Evolutionary conservation across 1,284 basidiomycete species (phyloP), one percentile per base, ranked within the genome.

Genomic region (Takashimella tepidaria): DNA sequence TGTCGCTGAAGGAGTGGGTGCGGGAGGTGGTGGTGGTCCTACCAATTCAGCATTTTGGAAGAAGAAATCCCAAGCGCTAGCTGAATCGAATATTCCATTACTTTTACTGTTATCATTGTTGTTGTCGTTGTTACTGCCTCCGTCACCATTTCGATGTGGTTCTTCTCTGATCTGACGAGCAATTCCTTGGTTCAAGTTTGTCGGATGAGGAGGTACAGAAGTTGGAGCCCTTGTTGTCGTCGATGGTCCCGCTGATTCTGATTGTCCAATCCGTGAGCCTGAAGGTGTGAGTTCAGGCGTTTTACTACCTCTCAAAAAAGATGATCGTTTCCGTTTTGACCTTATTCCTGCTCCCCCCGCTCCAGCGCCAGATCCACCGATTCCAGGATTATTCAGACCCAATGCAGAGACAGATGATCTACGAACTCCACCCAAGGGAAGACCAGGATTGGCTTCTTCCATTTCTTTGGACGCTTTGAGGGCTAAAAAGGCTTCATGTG

Each of bases 401-500:
- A 21, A 31, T 37, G 47, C 51, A 10, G 53, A 37, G 13, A 44
- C 40, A 21, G 47, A 21, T 40, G 58, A 41, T 3, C 61, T 60
- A 23, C 53, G 51, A 16, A 56, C 52, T 43, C 57, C 60, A 19
- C 67, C 68, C 3, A 68, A 23, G 10, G 55, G 51, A 6, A 69
- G 52, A 2, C 68, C 70, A 1, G 70, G 68, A 49, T 72, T 67
- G 21, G 63, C 58, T 26, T 58, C 55, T 49, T 66, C 53, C 45
- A 68, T 53, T 57, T 72, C 67, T 45, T 62, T 64, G 16, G 65
- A 65, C 24, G 69, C 73, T 26, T 81, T 75, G 44, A 77, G 66
- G 3, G 70, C 62, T 58, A 89, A 83, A 66, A 87, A 92, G 46
- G 88, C 86, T 68, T 92, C 89, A 80, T 86, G 90, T 24, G 89